Base-by-base conservation (phyloP, 768 basidiomycete species). In the Termitomyces sp. region DNA sequence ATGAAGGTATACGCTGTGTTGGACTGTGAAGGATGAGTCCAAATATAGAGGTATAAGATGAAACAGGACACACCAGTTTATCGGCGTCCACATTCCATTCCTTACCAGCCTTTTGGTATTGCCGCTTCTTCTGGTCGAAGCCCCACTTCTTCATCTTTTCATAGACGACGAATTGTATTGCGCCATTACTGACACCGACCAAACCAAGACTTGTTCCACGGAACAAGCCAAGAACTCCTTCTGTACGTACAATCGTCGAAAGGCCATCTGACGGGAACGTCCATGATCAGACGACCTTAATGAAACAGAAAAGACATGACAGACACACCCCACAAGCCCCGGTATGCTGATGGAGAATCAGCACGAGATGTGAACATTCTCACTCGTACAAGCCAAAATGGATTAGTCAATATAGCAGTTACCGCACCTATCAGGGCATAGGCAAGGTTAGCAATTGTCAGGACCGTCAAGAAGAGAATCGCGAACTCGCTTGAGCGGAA, bases 361-460 rank as follows among this genome's bases (percentile, higher is more conserved):
- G 83, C 73, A 10, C 76, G 77, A 1, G 94, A 89, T 1, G 95
- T 94, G 71, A 97, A 99, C 87, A 98, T 95, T 62, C 97, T 86
- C 9, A 97, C 96, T 77, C 96, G 92, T 59, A 98, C 91, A 14
- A 98, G 91, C 96, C 96, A 98, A 67, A 98, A 86, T 0, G 96
- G 97, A 73, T 99, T 98, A 7, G 96, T 99, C 71, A 97, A 82
- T 68, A 98, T 78, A 0, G 97, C 95, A 4, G 96, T 97, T 17
- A 86, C 87, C 12, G 96, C 92, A 77, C 96, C 96, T 98, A 67
- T 43, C 42, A 60, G 43, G 60, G 65, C 57, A 72, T 38, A 52
- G 55, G 64, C 53, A 56, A 56, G 57, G 58, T 59, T 62, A 61
- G 46, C 48, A 55, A 48, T 45, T 45, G 56, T 57, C 45, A 38